These are phyloP conservation scores for Oenanthe sinensis DNA, from an alignment of 129 eudicot genomes.

Conservation along the genomic window DNA sequence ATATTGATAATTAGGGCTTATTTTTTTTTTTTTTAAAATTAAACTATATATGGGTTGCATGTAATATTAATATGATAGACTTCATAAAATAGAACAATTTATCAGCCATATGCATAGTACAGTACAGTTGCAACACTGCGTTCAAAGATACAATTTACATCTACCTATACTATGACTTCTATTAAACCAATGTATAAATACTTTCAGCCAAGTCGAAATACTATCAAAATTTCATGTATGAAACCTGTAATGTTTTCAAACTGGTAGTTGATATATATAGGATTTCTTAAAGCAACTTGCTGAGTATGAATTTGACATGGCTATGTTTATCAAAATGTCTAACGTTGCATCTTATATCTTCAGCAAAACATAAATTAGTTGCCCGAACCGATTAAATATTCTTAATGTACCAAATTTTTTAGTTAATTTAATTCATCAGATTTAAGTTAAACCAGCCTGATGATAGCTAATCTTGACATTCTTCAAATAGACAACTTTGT, in stretches of 20 bases:
- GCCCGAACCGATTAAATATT: background rate
- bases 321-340: background rate
- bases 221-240: background rate
- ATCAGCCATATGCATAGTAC: background rate
- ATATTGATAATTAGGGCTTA: background rate
- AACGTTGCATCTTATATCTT: background rate
- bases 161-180: background rate
- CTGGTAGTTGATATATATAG: background rate
- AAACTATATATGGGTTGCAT: background rate
- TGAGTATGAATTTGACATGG: background rate
- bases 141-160: background rate
- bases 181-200: background rate
- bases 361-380: background rate
- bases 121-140: background rate
- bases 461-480: background rate
- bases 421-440: background rate
- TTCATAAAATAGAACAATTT: background rate
- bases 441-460: background rate
- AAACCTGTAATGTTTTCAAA: background rate
- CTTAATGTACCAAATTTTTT: background rate
- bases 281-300: too few relatives aligned
- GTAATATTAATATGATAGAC: background rate
- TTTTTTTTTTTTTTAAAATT: background rate
- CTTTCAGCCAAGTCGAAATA: background rate
- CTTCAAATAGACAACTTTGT: background rate